Base-by-base conservation (phyloP, 768 basidiomycete genomes). In the Coprinopsis marcescibilis region DNA sequence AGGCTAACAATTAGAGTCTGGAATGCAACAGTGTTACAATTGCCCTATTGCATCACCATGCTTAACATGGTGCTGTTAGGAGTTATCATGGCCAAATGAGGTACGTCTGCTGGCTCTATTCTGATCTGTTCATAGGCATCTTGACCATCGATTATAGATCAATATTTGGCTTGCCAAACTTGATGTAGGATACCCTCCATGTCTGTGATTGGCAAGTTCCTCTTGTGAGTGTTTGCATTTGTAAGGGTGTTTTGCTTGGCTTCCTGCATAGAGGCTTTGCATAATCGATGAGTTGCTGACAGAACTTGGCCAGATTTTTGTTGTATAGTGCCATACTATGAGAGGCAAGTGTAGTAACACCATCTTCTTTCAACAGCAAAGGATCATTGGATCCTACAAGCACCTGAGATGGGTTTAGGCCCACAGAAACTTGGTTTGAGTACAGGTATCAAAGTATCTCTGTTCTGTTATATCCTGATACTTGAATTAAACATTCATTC, bases 41-140 rank as follows among this genome's bases (percentile, higher is more conserved):
- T 59, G 1, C 65, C 64, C 7, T 56, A 52, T 20, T 65, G 65
- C 11, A 66, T 46, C 0, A 65, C 59, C 19, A 53, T 49, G 41
- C 64, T 62, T 2, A 58, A 54, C 49, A 65, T 64, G n/a, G 55
- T 65, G 0, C 65, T 62, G 50, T 62, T 55, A 0, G 62, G 61
- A 2, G 60, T 67, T 1, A 54, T 59, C 12, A 65, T 52, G 0
- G 58, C 45, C 0, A 59, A 55, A 0, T 51, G 41, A 1, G 45
- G 26, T 1, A 65, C 61, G 45, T 66, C 56, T 15, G 59, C 53
- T 12, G 59, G 59, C 10, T 55, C 40, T 0, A 63, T 52, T 1
- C 55, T 25, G 24, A 65, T 60, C 32, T 73, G 72, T 52, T 75
- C 66, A 52, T 70, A 75, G 2, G 67, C 68, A 38, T 68, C 60